A percentile compares a stretch with the other conserved stretches of the same genome.
Conservation (phyloP, 352 stramenopile species). For the Aphanomyces invadans region DNA sequence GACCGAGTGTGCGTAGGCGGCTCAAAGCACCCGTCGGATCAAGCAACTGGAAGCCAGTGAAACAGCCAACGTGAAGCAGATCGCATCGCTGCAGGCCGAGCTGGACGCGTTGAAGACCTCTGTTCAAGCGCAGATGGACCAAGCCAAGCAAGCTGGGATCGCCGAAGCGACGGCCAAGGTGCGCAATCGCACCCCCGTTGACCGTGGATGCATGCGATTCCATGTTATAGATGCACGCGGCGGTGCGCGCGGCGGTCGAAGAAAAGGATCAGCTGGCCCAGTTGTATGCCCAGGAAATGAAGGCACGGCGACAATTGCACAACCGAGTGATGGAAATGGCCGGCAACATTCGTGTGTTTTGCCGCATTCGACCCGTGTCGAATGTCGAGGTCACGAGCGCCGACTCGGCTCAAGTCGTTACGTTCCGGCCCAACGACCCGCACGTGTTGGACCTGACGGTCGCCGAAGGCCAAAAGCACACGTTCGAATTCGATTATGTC, state of each 20-base stretch:
- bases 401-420: constrained; percentile 50
- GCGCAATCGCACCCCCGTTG: too few species aligned
- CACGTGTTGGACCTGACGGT: constrained; percentile 60
- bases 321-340: constrained; percentile 88
- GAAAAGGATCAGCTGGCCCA: constrained; percentile 54
- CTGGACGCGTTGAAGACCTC: constrained; percentile 32
- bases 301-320: constrained; percentile 73
- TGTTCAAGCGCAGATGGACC: constrained; percentile 22
- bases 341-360: constrained; percentile 92
- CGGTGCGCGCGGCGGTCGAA: constrained; percentile 37
- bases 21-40: background rate
- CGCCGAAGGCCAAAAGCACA: constrained; percentile 77
- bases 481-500: constrained; percentile 96
- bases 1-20: constrained; percentile 1
- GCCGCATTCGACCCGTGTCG: constrained; percentile 80
- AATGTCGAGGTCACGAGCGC: constrained; percentile 64
- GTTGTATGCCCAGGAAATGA: constrained; percentile 63
- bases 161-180: constrained; percentile 7
- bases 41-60: constrained; percentile 12
- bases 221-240: constrained; percentile 26
- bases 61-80: background rate
- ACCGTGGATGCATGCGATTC: too few species aligned
- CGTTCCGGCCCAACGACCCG: constrained; percentile 62
- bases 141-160: constrained; percentile 15
- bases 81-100: constrained; percentile 33